Evolutionary conservation across 2,329 filamentous ascomycete genomes (phyloP).

Genomic region (Byssoonygena ceratinophila): DNA sequence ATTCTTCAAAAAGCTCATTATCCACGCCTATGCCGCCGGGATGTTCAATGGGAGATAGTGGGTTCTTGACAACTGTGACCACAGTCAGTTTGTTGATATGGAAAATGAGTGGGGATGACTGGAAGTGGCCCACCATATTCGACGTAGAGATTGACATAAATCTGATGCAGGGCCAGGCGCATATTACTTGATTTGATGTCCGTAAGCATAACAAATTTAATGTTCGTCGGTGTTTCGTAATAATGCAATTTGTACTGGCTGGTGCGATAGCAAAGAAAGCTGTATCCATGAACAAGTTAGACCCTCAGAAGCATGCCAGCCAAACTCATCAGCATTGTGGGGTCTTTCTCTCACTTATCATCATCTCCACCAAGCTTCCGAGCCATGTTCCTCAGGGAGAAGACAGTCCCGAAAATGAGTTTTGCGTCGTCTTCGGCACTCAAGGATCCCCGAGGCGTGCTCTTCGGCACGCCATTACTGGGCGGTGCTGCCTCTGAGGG

Average conservation of each 20-base stretch:
- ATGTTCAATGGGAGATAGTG: slow-evolving; percentile 51
- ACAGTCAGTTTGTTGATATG: neutral
- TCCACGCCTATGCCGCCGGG: slow-evolving; percentile 52
- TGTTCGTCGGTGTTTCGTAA: slow-evolving; percentile 92
- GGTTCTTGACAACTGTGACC: slow-evolving; percentile 51
- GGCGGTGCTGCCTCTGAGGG: slow-evolving; percentile 29
- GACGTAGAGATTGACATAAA: slow-evolving; percentile 96
- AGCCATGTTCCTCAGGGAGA: slow-evolving; percentile 92
- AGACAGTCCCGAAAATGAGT: slow-evolving; percentile 92
- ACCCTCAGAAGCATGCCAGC: neutral
- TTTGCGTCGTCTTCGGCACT: slow-evolving; percentile 73
- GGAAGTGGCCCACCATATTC: slow-evolving; percentile 60
- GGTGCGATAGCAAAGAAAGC: slow-evolving; percentile 88
- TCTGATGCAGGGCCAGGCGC: slow-evolving; percentile 89
- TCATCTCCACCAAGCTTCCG: slow-evolving; percentile 88
- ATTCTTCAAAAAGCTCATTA: slow-evolving; percentile 55
- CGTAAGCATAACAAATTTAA: slow-evolving; percentile 94
- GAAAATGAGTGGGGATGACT: neutral
- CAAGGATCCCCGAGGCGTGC: slow-evolving; percentile 27
- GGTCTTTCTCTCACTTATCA: slow-evolving; percentile 47
- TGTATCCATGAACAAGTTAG: slow-evolving; percentile 28
- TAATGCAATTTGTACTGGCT: slow-evolving; percentile 97
- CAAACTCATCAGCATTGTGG: neutral
- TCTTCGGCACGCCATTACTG: slow-evolving; percentile 34
- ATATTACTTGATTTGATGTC: slow-evolving; percentile 83